A percentile compares a stretch with the other conserved stretches of the same genome.
These are phyloP conservation scores for Botrytis aclada DNA, from an alignment of 2,329 filamentous ascomycete genomes.

Conservation along the genomic window DNA sequence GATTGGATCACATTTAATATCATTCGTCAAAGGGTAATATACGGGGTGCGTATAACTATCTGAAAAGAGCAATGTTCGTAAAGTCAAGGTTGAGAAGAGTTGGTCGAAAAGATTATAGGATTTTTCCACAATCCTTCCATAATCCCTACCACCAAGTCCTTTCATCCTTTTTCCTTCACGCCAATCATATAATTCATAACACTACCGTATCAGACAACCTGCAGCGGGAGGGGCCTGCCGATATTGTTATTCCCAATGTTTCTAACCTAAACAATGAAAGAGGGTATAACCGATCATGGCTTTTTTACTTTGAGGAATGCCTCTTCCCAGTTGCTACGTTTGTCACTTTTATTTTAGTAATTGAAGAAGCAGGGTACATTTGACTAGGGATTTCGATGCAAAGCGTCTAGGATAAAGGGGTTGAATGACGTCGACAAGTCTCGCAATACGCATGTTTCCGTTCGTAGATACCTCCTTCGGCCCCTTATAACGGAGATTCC, in stretches of 20 bases:
- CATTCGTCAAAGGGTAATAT: neutral
- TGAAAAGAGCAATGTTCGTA: neutral
- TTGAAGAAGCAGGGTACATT: neutral
- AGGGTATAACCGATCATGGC: neutral
- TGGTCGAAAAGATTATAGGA: neutral
- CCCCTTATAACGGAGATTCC: neutral
- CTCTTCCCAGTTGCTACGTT: neutral
- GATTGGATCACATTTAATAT: neutral
- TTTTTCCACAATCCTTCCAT: slow-evolving; percentile 9
- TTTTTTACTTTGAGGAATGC: neutral
- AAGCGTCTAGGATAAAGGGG: neutral
- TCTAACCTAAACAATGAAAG: neutral
- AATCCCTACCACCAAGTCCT: neutral
- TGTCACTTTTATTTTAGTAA: slow-evolving; percentile 3
- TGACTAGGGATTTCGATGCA: neutral
- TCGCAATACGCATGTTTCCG: neutral
- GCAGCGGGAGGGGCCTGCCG: slow-evolving; percentile 16
- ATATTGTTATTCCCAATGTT: neutral
- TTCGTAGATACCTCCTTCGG: neutral
- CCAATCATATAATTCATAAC: slow-evolving; percentile 1
- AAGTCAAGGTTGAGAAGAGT: neutral
- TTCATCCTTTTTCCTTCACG: neutral
- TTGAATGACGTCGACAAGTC: neutral
- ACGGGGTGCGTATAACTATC: neutral
- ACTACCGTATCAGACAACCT: slow-evolving; percentile 1